phyloP scores from a whole-genome alignment of 169 alveolate genomes.

The Eimeria sp. region DNA sequence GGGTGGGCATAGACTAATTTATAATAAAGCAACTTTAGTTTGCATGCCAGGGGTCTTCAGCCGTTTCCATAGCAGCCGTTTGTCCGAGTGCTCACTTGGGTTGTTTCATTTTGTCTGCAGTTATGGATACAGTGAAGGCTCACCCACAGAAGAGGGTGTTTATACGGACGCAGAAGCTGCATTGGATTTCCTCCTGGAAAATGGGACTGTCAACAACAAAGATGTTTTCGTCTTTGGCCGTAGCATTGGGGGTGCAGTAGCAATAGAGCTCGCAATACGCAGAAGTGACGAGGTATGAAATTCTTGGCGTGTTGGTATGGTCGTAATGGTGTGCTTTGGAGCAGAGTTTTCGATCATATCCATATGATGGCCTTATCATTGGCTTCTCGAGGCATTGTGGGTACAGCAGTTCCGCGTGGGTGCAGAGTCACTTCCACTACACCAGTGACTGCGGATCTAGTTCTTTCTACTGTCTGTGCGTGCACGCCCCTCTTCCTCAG shows the following conservation, averaged over 20 bases:
- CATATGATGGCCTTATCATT: neutral
- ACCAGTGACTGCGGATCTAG: neutral
- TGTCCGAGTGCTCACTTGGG: neutral
- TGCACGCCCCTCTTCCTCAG: neutral
- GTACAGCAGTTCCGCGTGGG: neutral
- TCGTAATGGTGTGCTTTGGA: neutral
- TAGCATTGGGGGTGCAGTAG: slow-evolving; percentile 91
- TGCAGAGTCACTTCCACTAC: neutral
- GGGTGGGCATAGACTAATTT: slow-evolving; percentile 59
- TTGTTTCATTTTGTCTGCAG: slow-evolving; percentile 31
- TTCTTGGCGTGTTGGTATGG: neutral
- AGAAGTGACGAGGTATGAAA: slow-evolving; percentile 55
- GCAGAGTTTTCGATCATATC: neutral
- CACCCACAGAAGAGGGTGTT: slow-evolving; percentile 83
- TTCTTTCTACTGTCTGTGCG: neutral
- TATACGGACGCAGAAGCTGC: slow-evolving; percentile 82
- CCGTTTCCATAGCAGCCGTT: neutral
- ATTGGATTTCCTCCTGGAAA: slow-evolving; percentile 35
- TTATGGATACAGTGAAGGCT: slow-evolving; percentile 82
- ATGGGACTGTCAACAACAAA: slow-evolving; percentile 58
- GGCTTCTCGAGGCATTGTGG: neutral
- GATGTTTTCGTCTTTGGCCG: slow-evolving; percentile 88
- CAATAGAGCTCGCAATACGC: slow-evolving; percentile 85
- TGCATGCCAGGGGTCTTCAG: neutral
- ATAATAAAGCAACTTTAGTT: neutral